Conservation (phyloP, 164 flowering plant genomes). For the Platanus orientalis region DNA sequence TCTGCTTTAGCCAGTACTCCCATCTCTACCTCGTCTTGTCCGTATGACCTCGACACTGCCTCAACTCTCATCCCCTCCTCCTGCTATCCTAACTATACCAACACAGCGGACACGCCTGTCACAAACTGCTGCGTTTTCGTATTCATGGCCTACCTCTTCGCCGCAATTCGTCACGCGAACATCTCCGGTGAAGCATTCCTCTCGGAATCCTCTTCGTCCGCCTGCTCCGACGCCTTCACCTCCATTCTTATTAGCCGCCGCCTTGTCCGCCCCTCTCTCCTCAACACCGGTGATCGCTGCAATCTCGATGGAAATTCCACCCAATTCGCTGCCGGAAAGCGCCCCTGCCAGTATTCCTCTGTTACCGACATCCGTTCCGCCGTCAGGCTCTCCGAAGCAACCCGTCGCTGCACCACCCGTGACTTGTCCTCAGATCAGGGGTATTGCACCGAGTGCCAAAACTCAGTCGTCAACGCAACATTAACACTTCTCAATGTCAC, state of each 20-base stretch:
- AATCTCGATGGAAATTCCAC: slow-evolving; percentile 10
- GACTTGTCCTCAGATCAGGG: slow-evolving; percentile 6
- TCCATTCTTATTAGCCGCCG: slow-evolving; percentile 3
- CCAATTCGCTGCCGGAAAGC: slow-evolving; percentile 13
- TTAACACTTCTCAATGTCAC: slow-evolving; percentile 9
- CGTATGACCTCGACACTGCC: slow-evolving; percentile 10
- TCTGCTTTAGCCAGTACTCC: no score
- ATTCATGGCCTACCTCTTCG: slow-evolving; percentile 13
- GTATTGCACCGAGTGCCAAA: slow-evolving; percentile 11
- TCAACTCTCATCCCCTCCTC: slow-evolving; percentile 10
- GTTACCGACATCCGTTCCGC: slow-evolving; percentile 12
- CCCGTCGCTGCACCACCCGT: slow-evolving; percentile 1
- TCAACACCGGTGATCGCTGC: slow-evolving; percentile 13
- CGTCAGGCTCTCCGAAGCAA: slow-evolving; percentile 3
- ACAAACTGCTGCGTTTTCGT: slow-evolving; percentile 18
- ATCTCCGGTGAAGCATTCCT: slow-evolving; percentile 15
- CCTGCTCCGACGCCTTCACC: slow-evolving; percentile 13
- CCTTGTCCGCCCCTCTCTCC: slow-evolving; percentile 13
- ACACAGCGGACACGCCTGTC: slow-evolving; percentile 3
- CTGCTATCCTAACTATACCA: slow-evolving; percentile 18
- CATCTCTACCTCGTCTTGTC: slow-evolving; percentile 8
- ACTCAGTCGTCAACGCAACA: slow-evolving; percentile 7
- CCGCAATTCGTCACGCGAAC: slow-evolving; percentile 15
- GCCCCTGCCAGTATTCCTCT: slow-evolving; percentile 18
- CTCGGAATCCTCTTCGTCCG: slow-evolving; percentile 6